Conservation (phyloP, 2,329 filamentous ascomycete genomes). For the Nigrograna mackinnonii region DNA sequence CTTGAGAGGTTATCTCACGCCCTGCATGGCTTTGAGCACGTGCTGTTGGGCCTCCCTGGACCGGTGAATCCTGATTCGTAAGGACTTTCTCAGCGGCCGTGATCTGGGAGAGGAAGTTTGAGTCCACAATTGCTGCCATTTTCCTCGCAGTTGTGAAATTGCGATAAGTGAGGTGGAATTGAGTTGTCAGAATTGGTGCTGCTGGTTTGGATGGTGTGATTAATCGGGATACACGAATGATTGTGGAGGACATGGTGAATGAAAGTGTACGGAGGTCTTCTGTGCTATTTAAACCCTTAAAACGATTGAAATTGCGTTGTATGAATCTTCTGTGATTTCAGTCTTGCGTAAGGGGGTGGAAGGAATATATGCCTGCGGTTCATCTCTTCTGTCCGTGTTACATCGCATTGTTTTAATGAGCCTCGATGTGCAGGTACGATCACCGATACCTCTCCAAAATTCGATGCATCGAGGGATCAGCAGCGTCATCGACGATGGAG, state of each 20-base stretch:
- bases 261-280: too few species aligned
- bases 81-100: slow-evolving; percentile 44
- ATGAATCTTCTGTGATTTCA: not conserved
- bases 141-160: slow-evolving; percentile 14
- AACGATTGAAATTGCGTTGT: not conserved
- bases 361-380: too few species aligned
- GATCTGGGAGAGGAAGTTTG: slow-evolving; percentile 47
- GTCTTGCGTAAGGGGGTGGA: not conserved
- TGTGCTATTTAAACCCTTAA: not conserved
- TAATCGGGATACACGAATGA: slow-evolving; percentile 16
- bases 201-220: slow-evolving; percentile 11
- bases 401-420: too few species aligned
- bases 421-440: too few species aligned
- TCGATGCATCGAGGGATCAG: too few species aligned
- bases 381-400: too few species aligned
- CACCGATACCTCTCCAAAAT: too few species aligned
- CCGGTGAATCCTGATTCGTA: slow-evolving; percentile 39
- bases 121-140: slow-evolving; percentile 27
- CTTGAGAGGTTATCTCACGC: slow-evolving; percentile 33
- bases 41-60: slow-evolving; percentile 45
- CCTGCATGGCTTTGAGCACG: slow-evolving; percentile 44
- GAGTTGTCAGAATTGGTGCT: slow-evolving; percentile 9
- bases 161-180: slow-evolving; percentile 13
- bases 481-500: too few species aligned
- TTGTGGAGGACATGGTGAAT: slow-evolving; percentile 8